Percentiles rank a stretch among this genome's conserved stretches.
These are phyloP conservation scores for Tetradesmus lagerheimii DNA, from an alignment of 139 green algal genomes.

Conservation along the genomic window DNA sequence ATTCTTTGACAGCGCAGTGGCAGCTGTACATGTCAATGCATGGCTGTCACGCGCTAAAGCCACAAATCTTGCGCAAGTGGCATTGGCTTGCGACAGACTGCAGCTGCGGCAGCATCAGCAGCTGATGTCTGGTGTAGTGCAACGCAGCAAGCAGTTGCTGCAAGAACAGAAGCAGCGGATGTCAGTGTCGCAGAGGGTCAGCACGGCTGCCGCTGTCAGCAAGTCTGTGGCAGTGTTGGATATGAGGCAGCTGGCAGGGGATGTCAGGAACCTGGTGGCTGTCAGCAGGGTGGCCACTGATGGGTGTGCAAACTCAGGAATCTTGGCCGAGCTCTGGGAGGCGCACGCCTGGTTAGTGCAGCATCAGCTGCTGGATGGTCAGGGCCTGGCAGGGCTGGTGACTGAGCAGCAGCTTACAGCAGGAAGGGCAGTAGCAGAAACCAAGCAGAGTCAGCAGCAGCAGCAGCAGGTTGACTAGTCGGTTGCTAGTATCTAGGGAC, in stretches of 20 bases:
- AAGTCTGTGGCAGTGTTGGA: not conserved
- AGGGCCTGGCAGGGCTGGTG: slow-evolving; percentile 1
- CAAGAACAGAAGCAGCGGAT: not conserved
- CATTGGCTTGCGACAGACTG: not conserved
- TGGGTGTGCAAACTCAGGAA: not conserved
- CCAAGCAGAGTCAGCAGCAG: not conserved
- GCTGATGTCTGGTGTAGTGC: not conserved
- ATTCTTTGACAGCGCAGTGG: not conserved
- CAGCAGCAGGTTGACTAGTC: not conserved
- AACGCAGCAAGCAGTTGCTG: not conserved
- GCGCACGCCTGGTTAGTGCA: not conserved
- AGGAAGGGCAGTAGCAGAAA: not conserved
- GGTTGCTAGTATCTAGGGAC: too few relatives aligned
- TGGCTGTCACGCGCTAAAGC: not conserved
- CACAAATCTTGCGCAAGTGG: not conserved
- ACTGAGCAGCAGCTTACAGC: not conserved
- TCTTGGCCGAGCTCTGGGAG: not conserved
- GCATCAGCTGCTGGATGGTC: slow-evolving; percentile 14
- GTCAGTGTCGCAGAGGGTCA: not conserved
- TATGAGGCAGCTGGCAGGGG: not conserved
- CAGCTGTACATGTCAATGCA: not conserved
- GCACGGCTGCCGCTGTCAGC: not conserved
- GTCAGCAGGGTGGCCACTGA: not conserved
- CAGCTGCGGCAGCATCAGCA: not conserved
- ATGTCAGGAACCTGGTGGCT: not conserved